Evolutionary conservation across 2,329 filamentous ascomycete genomes (phyloP), one percentile per base, ranked within the genome.

Genomic region (Didymella pomorum): DNA sequence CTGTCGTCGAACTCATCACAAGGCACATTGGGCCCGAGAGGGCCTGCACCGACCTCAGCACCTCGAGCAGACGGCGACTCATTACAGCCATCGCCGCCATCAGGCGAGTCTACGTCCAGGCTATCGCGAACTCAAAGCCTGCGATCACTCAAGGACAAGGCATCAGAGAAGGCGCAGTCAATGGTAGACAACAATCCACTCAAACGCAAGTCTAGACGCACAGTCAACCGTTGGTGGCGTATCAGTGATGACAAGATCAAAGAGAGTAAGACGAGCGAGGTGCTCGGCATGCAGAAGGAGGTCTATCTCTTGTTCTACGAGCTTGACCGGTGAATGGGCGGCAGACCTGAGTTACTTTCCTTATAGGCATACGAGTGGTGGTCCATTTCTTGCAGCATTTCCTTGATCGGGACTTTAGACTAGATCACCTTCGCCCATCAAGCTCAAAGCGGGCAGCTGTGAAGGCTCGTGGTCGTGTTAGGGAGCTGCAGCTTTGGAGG

Each of bases 291-390:
- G 93, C 93, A 97, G 78, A 89, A 89, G 70, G 95, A 99, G 78
- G 94, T 98, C 0, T 99, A 99, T 76, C 80, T 99, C 73, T 78
- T 99, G 50, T 99, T 99, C 76, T 99, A 99, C 78, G 94, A 98
- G 81, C 80, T 96, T 68, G 90, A 94, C 48, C 64, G 67, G 59
- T 64, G 47, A 49, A 26, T 6, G 11, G 12, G 48, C n/a, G 10
- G 26, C 21, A 35, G 8, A n/a, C n/a, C n/a, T n/a, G n/a, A n/a
- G n/a, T n/a, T n/a, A n/a, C n/a, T 45, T 18, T 8, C 10, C 41
- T 29, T 8, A 16, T 37, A 42, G 18, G 43, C 37, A 33, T 44
- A 44, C 18, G 23, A 28, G 28, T n/a, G 18, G 43, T 23, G 23
- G 12, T 20, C 35, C 12, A 25, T 18, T 31, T 42, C 6, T 25